Conservation (phyloP, 2,329 filamentous ascomycete species). For the Albifimbria verrucaria region DNA sequence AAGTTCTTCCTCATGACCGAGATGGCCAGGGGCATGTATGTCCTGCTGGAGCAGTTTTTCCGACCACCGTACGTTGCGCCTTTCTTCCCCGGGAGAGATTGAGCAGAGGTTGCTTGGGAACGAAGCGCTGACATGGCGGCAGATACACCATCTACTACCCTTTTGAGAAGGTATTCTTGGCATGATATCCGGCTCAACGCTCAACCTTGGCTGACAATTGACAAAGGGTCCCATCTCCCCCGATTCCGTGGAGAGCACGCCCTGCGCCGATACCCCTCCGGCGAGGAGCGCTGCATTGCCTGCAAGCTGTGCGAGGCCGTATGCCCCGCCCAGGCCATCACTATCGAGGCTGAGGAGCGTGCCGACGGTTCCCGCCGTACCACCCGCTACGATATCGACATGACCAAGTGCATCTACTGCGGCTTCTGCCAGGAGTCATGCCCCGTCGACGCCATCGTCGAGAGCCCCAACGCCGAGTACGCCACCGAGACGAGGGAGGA, state of each 20-base stretch:
- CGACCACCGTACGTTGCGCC: conserved; percentile 77
- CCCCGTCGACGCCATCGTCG: conserved; percentile 87
- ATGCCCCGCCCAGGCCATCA: conserved; percentile 97
- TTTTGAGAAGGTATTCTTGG: conserved; percentile 74
- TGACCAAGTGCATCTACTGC: conserved; percentile 99
- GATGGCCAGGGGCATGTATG: conserved; percentile 97
- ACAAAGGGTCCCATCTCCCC: conserved; percentile 83
- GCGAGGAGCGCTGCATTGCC: conserved; percentile 98
- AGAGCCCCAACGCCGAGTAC: conserved; percentile 62
- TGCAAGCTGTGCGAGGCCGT: conserved; percentile 98
- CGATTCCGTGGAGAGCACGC: conserved; percentile 98
- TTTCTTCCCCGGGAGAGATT: background rate
- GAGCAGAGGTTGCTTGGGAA: background rate
- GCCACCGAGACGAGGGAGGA: conserved; percentile 76
- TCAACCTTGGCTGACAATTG: conserved; percentile 14
- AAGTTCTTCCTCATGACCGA: conserved; percentile 96
- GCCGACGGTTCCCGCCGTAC: conserved; percentile 93
- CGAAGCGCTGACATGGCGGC: conserved; percentile 11
- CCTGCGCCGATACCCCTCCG: conserved; percentile 90
- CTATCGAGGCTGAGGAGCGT: conserved; percentile 97
- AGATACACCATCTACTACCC: conserved; percentile 99
- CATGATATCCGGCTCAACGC: conserved; percentile 2
- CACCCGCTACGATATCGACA: conserved; percentile 98
- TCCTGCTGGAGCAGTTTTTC: conserved; percentile 97
- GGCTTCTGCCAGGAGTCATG: conserved; percentile 99